Evolutionary conservation across 1,139 yeast species (phyloP).

Genomic region (Lodderomyces theae): DNA sequence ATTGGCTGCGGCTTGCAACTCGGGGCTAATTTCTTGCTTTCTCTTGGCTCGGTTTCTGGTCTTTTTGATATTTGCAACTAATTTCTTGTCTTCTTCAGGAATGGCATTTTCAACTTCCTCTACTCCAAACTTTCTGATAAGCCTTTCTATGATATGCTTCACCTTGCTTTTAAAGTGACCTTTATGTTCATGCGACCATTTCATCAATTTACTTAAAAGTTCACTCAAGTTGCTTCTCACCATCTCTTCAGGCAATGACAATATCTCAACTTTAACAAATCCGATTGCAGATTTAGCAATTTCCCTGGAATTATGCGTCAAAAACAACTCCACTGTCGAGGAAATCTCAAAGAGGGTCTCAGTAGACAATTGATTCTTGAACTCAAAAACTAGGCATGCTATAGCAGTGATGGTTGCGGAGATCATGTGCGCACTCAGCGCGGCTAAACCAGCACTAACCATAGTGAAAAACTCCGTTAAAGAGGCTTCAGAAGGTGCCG

Average conservation of each 20-base stretch:
- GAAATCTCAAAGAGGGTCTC: constrained; percentile 69
- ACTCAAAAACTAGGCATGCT: constrained; percentile 84
- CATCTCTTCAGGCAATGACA: constrained; percentile 78
- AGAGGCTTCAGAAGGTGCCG: constrained; percentile 64
- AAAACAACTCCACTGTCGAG: constrained; percentile 84
- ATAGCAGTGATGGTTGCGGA: constrained; percentile 93
- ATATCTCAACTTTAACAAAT: constrained; percentile 85
- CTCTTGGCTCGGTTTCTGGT: constrained; percentile 80
- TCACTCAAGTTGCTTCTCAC: constrained; percentile 66
- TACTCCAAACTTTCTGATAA: constrained; percentile 84
- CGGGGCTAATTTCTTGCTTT: constrained; percentile 47
- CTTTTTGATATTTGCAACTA: constrained; percentile 82
- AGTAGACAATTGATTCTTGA: constrained; percentile 58
- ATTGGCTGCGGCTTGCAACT: constrained; percentile 16
- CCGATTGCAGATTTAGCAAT: constrained; percentile 94
- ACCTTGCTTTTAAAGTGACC: constrained; percentile 92
- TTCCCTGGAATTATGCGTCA: constrained; percentile 88
- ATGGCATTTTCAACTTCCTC: constrained; percentile 75
- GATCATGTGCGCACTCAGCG: constrained; percentile 90
- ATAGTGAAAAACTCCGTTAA: constrained; percentile 84
- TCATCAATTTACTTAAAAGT: constrained; percentile 68
- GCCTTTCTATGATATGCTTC: constrained; percentile 86
- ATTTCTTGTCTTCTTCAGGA: constrained; percentile 83
- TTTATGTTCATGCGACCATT: constrained; percentile 95
- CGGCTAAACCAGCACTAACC: constrained; percentile 95